Percentiles rank a stretch among this genome's conserved stretches.
Evolutionary conservation across 208 protist genomes (phyloP).

Genomic region (Phytomonas sp.): DNA sequence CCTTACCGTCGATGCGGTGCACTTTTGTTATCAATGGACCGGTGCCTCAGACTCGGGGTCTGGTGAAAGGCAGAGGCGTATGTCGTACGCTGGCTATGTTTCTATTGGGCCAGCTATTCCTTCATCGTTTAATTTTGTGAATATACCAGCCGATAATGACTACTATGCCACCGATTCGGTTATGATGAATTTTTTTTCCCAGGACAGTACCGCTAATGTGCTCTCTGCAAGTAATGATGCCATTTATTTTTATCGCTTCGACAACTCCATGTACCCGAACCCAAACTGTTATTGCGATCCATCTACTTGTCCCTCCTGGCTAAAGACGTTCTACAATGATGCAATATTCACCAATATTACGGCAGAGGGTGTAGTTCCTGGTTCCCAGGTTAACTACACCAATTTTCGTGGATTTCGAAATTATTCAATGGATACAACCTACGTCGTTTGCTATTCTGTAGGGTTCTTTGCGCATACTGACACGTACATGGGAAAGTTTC

Average conservation of each 20-base stretch:
- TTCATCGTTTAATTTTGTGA: slow-evolving; percentile 22
- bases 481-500: slow-evolving; percentile 68
- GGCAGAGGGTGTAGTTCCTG: not conserved
- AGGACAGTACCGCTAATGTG: slow-evolving; percentile 33
- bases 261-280: slow-evolving; percentile 21
- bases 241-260: slow-evolving; percentile 76
- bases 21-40: slow-evolving; percentile 75
- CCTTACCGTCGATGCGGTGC: slow-evolving; percentile 29
- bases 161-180: not conserved
- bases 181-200: slow-evolving; percentile 21
- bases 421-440: slow-evolving; percentile 43
- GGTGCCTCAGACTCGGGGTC: not conserved
- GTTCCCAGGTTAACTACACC: slow-evolving; percentile 26
- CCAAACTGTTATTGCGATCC: slow-evolving; percentile 75
- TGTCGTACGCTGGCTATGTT: slow-evolving; percentile 49
- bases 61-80: slow-evolving; percentile 18
- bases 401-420: slow-evolving; percentile 63
- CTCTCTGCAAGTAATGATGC: slow-evolving; percentile 31
- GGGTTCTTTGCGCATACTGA: slow-evolving; percentile 10
- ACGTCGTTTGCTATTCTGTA: slow-evolving; percentile 68
- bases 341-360: not conserved
- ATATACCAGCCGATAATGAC: slow-evolving; percentile 9
- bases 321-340: slow-evolving; percentile 25
- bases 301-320: slow-evolving; percentile 30
- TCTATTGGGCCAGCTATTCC: slow-evolving; percentile 34